Base-by-base conservation (phyloP, 2,329 filamentous ascomycete species). In the Cladosporium sp. region DNA sequence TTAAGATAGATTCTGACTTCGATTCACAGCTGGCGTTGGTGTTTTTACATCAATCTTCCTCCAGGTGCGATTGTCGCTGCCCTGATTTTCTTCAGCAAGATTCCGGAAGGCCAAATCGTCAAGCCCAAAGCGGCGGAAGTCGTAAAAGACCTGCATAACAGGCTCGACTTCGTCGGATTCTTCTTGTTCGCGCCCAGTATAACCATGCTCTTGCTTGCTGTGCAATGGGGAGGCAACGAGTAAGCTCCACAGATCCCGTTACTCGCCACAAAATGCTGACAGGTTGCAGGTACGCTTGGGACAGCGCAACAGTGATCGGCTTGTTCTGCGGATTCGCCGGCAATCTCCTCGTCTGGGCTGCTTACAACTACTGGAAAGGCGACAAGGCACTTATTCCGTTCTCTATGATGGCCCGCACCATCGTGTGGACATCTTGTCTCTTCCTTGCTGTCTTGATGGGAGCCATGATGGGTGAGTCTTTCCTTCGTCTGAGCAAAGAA, bases 31-130 rank as follows among this genome's bases (percentile, higher is more conserved):
- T 65, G 64, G 57, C 57, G 53, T 23, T 71, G 66, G 67, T 60
- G 75, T 68, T 79, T 80, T 68, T 80, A 79, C 68, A 80, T 81
- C 70, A 82, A 82, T 55, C 73, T 82, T 2, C 80, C 80, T 0
- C 77, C 81, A 40, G 80, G 80, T 10, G 78, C 74, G n/a, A 37
- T 79, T 8, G 76, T 77, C 3, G 72, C 68, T 1, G 72, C 72
- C 11, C 67, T 68, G 6, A 71, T 78, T 44, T 62, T 78, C 52
- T 69, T 78, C 64, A 67, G 76, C 21, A 66, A 69, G 6, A 72
- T 78, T 12, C 78, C 76, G 0, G 72, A 75, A 21, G 67, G 70
- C 65, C 66, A 52, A 31, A 33, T 67, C 29, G 46, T 65, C 66
- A 70, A 74, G 62, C 63, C 10, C 62, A 71, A 57, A 3, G 21